Conservation (phyloP, 768 basidiomycete genomes). For the Suillus luteus region DNA sequence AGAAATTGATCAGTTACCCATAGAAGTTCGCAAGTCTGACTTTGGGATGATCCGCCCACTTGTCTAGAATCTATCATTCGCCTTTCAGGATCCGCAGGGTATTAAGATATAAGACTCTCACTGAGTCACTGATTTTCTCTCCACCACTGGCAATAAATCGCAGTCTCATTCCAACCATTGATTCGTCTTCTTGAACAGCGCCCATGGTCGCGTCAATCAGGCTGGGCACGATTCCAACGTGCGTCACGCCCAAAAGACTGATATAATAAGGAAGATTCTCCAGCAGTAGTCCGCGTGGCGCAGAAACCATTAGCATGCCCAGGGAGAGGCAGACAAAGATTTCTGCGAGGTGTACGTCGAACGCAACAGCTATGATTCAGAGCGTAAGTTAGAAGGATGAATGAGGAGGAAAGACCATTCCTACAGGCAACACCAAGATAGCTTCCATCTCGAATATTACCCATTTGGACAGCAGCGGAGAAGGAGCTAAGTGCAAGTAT, state of each 20-base stretch:
- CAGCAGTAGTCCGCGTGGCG: conserved; percentile 39
- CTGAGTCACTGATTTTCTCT: conserved; percentile 54
- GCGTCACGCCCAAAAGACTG: conserved; percentile 44
- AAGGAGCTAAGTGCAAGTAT: conserved; percentile 32
- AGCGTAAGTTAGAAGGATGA: conserved; percentile 9
- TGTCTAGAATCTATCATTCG: conserved; percentile 40
- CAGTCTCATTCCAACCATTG: conserved; percentile 35
- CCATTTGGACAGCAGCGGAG: conserved; percentile 24
- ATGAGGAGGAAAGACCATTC: conserved; percentile 16
- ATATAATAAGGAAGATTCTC: conserved; percentile 46
- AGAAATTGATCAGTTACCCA: conserved; percentile 31
- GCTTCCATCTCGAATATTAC: conserved; percentile 29
- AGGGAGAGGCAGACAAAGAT: conserved; percentile 42
- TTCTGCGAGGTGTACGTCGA: conserved; percentile 53
- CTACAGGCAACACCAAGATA: conserved; percentile 49
- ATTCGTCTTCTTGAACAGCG: conserved; percentile 30
- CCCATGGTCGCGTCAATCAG: conserved; percentile 51
- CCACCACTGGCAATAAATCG: conserved; percentile 52
- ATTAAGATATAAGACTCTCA: conserved; percentile 25
- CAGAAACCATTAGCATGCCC: conserved; percentile 47
- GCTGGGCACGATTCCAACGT: conserved; percentile 54
- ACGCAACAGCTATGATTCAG: conserved; percentile 45
- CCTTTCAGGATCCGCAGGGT: not conserved
- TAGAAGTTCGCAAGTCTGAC: conserved; percentile 52
- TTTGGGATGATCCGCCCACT: conserved; percentile 48